Percentiles rank a stretch among this genome's conserved stretches.
These are phyloP conservation scores for Gaultheria prostrata DNA, from an alignment of 148 eudicot genomes.

Conservation along the genomic window DNA sequence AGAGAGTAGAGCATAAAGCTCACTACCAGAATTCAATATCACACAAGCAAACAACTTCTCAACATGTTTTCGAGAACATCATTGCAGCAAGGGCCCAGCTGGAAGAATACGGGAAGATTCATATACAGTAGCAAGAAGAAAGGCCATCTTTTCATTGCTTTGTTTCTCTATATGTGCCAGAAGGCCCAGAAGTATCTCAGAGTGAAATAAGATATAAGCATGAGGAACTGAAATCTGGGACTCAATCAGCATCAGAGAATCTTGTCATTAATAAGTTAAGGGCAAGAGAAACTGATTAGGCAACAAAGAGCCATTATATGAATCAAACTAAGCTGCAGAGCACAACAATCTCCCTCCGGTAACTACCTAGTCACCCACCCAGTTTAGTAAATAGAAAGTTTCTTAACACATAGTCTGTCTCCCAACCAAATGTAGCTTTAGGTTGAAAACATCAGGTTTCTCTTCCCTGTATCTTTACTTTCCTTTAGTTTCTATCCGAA, in stretches of 20 bases:
- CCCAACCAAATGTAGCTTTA: background rate
- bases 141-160: conserved; percentile 32
- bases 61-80: conserved; percentile 49
- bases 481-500: background rate
- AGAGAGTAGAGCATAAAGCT: background rate
- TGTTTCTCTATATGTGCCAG: conserved; percentile 28
- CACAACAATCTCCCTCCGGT: background rate
- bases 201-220: conserved; percentile 16
- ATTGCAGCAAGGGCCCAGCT: conserved; percentile 53
- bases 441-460: conserved; percentile 1
- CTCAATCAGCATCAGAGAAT: background rate
- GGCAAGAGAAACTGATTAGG: background rate
- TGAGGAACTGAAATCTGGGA: background rate
- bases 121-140: conserved; percentile 49
- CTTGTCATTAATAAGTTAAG: background rate
- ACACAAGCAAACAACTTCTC: conserved; percentile 12
- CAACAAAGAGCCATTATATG: conserved; percentile 6
- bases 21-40: background rate
- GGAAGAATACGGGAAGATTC: conserved; percentile 57
- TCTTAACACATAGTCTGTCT: background rate
- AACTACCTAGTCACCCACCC: background rate
- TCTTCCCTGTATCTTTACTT: background rate
- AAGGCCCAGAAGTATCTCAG: conserved; percentile 36
- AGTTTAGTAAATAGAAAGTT: background rate
- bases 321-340: background rate